Evolutionary conservation across 1,284 basidiomycete species (phyloP).

Genomic region (Trichosporon coremiiforme): DNA sequence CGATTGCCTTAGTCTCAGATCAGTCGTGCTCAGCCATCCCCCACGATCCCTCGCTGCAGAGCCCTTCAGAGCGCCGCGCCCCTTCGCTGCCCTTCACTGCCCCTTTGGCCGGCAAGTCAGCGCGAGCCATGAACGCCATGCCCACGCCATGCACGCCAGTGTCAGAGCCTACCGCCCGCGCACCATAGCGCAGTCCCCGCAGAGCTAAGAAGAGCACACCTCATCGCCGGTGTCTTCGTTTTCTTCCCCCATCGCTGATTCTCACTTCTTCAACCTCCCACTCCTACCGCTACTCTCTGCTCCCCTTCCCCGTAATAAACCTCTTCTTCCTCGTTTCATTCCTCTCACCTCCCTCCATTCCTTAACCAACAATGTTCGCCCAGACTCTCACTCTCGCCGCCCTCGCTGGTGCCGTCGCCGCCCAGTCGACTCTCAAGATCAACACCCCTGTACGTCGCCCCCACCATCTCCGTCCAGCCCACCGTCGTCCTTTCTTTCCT

Average conservation of each 20-base stretch:
- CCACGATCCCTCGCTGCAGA: not conserved
- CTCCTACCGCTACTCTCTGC: not conserved
- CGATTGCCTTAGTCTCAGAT: conserved; percentile 10
- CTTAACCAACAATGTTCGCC: conserved; percentile 39
- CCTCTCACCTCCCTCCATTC: conserved; percentile 18
- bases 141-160: not conserved
- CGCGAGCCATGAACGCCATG: conserved; percentile 13
- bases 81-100: not conserved
- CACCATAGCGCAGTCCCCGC: not conserved
- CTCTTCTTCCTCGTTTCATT: conserved; percentile 5
- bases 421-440: conserved; percentile 40
- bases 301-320: conserved; percentile 13
- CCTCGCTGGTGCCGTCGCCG: conserved; percentile 41
- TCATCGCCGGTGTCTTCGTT: conserved; percentile 2
- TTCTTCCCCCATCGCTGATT: conserved; percentile 5
- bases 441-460: conserved; percentile 48
- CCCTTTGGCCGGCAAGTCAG: not conserved
- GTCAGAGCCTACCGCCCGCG: not conserved
- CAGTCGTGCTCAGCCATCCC: conserved; percentile 6
- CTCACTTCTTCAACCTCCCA: conserved; percentile 18
- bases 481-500: not conserved
- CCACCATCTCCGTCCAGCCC: not conserved
- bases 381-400: conserved; percentile 35
- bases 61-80: not conserved
- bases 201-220: conserved; percentile 14